Percentiles rank a stretch among this genome's conserved stretches.
These are phyloP conservation scores for Fonsecaea nubica DNA, from an alignment of 2,329 filamentous ascomycete genomes.

Conservation along the genomic window DNA sequence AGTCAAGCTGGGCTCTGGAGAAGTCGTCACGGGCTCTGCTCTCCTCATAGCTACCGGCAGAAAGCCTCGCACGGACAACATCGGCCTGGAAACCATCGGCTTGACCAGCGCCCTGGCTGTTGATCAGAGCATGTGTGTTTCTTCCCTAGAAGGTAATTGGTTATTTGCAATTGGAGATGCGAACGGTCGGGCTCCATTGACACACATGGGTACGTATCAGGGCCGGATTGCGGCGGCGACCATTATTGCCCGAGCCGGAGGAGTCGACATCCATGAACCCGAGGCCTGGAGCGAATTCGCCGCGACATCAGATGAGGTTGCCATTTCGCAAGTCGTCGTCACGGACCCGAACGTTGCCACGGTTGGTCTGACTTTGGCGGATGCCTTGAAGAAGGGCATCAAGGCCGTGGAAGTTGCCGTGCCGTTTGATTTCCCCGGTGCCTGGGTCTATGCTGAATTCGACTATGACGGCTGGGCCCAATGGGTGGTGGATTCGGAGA, in stretches of 20 bases:
- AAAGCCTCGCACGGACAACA: slow-evolving; percentile 15
- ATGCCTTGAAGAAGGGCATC: slow-evolving; percentile 22
- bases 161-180: slow-evolving; percentile 28
- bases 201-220: slow-evolving; percentile 29
- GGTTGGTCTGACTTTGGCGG: slow-evolving; percentile 20
- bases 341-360: slow-evolving; percentile 25
- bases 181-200: slow-evolving; percentile 23
- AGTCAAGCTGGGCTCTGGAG: slow-evolving; percentile 3
- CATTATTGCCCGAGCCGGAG: slow-evolving; percentile 21
- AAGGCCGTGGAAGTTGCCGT: slow-evolving; percentile 13
- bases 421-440: slow-evolving; percentile 16
- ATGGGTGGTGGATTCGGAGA: slow-evolving; percentile 28
- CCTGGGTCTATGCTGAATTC: slow-evolving; percentile 24
- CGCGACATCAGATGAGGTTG: slow-evolving; percentile 19
- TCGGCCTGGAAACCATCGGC: slow-evolving; percentile 22
- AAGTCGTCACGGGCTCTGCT: slow-evolving; percentile 12
- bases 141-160: slow-evolving; percentile 11
- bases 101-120: slow-evolving; percentile 3
- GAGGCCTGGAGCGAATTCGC: slow-evolving; percentile 19
- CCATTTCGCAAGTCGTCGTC: slow-evolving; percentile 24
- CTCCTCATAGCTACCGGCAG: slow-evolving; percentile 21
- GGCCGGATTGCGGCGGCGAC: slow-evolving; percentile 18
- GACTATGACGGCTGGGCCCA: slow-evolving; percentile 29
- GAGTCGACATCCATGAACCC: background rate
- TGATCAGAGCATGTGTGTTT: slow-evolving; percentile 25